A percentile compares a stretch with the other conserved stretches of the same genome.
Evolutionary conservation across 2,329 filamentous ascomycete genomes (phyloP).

Genomic region (Stagonosporopsis rhizophila): DNA sequence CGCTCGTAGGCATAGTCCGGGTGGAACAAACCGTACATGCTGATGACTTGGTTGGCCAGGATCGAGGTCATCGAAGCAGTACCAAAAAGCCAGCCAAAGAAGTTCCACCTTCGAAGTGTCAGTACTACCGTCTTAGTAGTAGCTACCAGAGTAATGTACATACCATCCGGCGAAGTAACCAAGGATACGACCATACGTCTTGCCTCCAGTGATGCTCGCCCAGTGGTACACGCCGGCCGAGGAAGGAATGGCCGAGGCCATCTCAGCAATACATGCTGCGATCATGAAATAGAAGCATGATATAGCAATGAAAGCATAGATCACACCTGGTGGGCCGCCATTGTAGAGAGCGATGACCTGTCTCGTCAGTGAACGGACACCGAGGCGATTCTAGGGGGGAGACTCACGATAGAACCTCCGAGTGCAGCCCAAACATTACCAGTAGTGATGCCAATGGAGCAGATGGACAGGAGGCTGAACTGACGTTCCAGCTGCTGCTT

Average conservation of each 20-base stretch:
- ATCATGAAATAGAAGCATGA: conserved; percentile 61
- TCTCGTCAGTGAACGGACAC: neutral
- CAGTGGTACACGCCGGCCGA: conserved; percentile 60
- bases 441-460: conserved; percentile 55
- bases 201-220: conserved; percentile 58
- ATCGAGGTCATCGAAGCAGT: conserved; percentile 53
- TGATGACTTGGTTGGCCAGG: conserved; percentile 55
- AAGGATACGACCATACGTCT: conserved; percentile 54
- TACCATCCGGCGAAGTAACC: conserved; percentile 60
- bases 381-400: neutral
- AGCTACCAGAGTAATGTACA: neutral
- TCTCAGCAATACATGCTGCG: conserved; percentile 59
- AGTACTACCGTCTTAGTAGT: neutral
- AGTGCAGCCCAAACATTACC: conserved; percentile 55
- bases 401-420: conserved; percentile 56
- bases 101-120: conserved; percentile 54
- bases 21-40: conserved; percentile 59
- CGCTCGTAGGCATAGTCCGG: conserved; percentile 54
- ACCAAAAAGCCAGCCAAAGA: conserved; percentile 59
- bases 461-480: conserved; percentile 57
- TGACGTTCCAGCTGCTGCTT: conserved; percentile 60
- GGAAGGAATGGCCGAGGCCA: conserved; percentile 55
- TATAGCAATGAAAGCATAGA: conserved; percentile 58
- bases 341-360: conserved; percentile 53
- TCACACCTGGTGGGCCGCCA: conserved; percentile 55